Base-by-base conservation (phyloP, 768 basidiomycete species). In the Tylopilus sp. region DNA sequence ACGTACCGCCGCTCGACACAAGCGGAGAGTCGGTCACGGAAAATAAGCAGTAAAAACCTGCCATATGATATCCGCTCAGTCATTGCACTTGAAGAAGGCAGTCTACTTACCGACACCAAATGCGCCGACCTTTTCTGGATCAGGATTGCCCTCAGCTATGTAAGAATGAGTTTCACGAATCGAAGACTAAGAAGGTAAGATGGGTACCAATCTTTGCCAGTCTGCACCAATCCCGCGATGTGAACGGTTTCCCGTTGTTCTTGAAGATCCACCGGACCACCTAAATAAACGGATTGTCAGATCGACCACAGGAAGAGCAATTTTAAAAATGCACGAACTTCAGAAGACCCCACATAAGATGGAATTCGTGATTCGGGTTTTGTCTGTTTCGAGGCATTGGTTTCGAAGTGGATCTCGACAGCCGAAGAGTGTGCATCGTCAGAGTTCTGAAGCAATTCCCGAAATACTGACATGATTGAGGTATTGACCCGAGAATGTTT, bases 101-200 rank as follows among this genome's bases (percentile, higher is more conserved):
- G 33, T 3, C 15, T 1, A 35, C 33, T 35, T 35, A 80, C 86
- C 86, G n/a, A 90, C 88, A 50, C 89, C 91, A 58, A 92, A 92
- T n/a, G 93, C 92, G 13, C 95, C 95, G 42, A 98, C 93, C 74
- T 93, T 94, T 68, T 88, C 84, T 67, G 95, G 91, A 58, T 94
- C 89, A 0, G 94, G 94, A 65, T 98, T 97, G 0, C 95, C 95
- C 60, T 92, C 88, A 10, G 94, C 95, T 84, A 58, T 17, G 15
- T 4, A n/a, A 3, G 43, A 15, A n/a, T 15, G 45, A 13, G 25
- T 39, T 22, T 4, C 15, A 4, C 1, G 1, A 7, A 21, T 6
- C 20, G 30, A 36, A 26, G 18, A 12, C n/a, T n/a, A n/a, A n/a
- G n/a, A 2, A 31, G 6, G 15, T 11, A 22, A 23, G 6, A 7